Base-by-base conservation (phyloP, 2,329 filamentous ascomycete species). In the Sporothrix brunneoviolacea region DNA sequence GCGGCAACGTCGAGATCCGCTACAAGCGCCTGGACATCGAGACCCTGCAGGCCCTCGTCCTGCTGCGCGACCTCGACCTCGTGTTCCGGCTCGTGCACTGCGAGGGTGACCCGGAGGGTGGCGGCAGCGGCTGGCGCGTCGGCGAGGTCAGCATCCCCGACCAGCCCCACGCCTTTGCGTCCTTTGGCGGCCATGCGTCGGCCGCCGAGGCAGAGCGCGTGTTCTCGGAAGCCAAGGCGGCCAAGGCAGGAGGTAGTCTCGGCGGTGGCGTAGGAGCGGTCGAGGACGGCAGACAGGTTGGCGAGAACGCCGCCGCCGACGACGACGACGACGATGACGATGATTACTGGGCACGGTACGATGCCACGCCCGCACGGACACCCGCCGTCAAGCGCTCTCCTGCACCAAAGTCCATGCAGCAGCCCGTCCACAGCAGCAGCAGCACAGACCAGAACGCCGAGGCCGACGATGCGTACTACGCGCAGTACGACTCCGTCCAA, bases 281-380 rank as follows among this genome's bases (percentile, higher is more conserved):
- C n/a, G 18, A 16, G 24, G 3, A 5, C 19, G 55, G 44, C 28
- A 56, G 15, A 10, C 15, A 22, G 16, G 19, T 15, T 8, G 18
- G 21, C n/a, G 13, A 21, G 27, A 21, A 8, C n/a, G 48, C 55
- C 9, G 52, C 52, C 27, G 49, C 58, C 7, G 62, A 66, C 0
- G 69, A 75, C 1, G 79, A 83, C 0, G 81, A 82, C 0, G 83
- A 86, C 19, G 84, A 86, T 28, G 84, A 89, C 54, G 85, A 88
- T 57, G 83, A 83, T 58, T 91, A 91, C 65, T 91, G 87, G 87
- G 84, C 80, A 28, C 78, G 81, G 54, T 91, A 91, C 64, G 86
- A 88, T 63, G 77, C 79, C 22, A 88, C 84, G 4, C 84, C 86
- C 1, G 75, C 76, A 2, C 73, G 75, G 39, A 86, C 83, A 9